A percentile compares a stretch with the other conserved stretches of the same genome.
phyloP scores from a whole-genome alignment of 768 basidiomycete species.

The Mycena maculata region DNA sequence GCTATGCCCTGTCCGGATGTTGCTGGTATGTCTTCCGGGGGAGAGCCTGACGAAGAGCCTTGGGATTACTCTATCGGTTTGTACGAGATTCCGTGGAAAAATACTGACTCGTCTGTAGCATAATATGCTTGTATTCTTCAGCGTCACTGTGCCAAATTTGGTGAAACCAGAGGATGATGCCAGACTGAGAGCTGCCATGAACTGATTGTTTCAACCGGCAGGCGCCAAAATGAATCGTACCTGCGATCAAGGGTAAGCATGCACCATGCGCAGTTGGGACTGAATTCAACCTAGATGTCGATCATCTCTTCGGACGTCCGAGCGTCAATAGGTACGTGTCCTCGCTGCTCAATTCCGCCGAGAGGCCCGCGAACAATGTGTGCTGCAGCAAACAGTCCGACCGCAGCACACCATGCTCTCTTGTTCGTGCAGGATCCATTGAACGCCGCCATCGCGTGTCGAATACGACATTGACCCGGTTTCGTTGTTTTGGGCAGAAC shows the following conservation, averaged over 20 bases:
- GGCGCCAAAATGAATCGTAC: not conserved
- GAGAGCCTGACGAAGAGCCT: not conserved
- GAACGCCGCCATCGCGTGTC: slow-evolving; percentile 59
- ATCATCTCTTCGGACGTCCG: slow-evolving; percentile 43
- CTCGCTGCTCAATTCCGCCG: slow-evolving; percentile 50
- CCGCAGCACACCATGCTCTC: slow-evolving; percentile 56
- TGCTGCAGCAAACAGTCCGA: slow-evolving; percentile 63
- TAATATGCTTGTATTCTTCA: slow-evolving; percentile 16
- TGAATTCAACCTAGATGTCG: slow-evolving; percentile 20
- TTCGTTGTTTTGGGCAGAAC: slow-evolving; percentile 54
- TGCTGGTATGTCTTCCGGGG: too few species aligned
- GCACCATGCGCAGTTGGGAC: not conserved
- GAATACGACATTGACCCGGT: slow-evolving; percentile 55
- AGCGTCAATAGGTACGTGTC: slow-evolving; percentile 61
- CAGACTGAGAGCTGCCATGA: not conserved
- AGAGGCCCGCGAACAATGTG: slow-evolving; percentile 64
- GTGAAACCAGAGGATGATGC: not conserved
- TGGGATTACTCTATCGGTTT: slow-evolving; percentile 50
- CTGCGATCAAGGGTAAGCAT: not conserved
- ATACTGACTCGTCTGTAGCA: slow-evolving; percentile 27
- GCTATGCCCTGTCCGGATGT: slow-evolving; percentile 51
- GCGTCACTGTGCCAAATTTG: not conserved
- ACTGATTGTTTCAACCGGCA: not conserved
- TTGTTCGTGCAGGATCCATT: slow-evolving; percentile 47
- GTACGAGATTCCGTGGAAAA: slow-evolving; percentile 48